Base-by-base conservation (phyloP, 2,329 filamentous ascomycete species). In the Aspergillus felis region DNA sequence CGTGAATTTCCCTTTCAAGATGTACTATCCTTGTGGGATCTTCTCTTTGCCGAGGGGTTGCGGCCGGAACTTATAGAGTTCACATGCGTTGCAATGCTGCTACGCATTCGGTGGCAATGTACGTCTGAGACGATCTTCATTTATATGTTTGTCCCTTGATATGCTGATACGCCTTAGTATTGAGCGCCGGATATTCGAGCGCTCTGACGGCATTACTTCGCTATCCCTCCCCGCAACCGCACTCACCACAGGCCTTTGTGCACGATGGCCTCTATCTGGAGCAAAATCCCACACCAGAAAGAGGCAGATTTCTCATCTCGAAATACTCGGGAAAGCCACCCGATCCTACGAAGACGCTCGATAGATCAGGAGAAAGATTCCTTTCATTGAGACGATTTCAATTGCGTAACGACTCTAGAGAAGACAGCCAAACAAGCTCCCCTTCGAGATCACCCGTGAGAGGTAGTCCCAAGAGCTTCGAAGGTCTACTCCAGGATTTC, bases 11-110 rank as follows among this genome's bases (percentile, higher is more conserved):
- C 91, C 0, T 95, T 97, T 60, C 86, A 92, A 54, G 86, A 96
- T 60, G 83, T 92, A 44, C 82, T 99, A 41, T 79, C 85, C 24
- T 82, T 99, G 56, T 99, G 94, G 94, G 94, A 99, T 75, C 84
- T 87, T 7, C 80, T 99, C 1, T 95, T 99, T 71, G 90, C 92
- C 1, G 86, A 95, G 67, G 92, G 96, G 66, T 83, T 93, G 7
- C 82, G 84, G 0, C 76, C 96, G 28, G 86, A 92, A 51, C 78
- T 97, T 32, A 86, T 97, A 64, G 91, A 97, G 68, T 82, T 94
- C 55, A 87, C 97, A n/a, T 97, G 92, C 65, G 86, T 97, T 53
- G 88, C 92, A 5, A 97, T 99, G 92, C 79, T 99, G 25, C 79
- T 99, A 49, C 85, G 94, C 52, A 91, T 97, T 65, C 86, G 93